A percentile compares a stretch with the other conserved stretches of the same genome.
Conservation (phyloP, 2,329 filamentous ascomycete genomes). For the Arthrinium phaeospermum region DNA sequence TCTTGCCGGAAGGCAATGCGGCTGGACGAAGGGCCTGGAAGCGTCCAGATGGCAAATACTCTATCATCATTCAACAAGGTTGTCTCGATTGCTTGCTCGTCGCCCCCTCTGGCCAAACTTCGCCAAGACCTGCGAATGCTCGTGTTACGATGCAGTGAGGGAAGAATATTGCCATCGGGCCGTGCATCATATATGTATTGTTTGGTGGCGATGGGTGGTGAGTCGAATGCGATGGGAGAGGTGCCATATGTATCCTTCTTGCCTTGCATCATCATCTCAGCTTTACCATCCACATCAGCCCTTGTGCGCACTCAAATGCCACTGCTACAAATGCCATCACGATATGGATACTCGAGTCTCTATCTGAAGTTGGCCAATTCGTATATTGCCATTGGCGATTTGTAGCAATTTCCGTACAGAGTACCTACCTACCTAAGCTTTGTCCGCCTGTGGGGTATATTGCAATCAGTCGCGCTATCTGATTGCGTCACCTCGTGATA, state of each 20-base stretch:
- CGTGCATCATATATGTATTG: slow-evolving; percentile 8
- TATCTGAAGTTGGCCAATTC: background rate
- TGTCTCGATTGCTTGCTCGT: slow-evolving; percentile 15
- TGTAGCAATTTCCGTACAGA: slow-evolving; percentile 10
- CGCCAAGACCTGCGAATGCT: slow-evolving; percentile 19
- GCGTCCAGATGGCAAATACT: slow-evolving; percentile 20
- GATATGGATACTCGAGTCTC: background rate
- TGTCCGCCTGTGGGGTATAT: background rate
- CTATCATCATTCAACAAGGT: slow-evolving; percentile 18
- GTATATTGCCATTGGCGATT: background rate
- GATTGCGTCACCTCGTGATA: slow-evolving; percentile 18
- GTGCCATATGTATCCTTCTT: background rate
- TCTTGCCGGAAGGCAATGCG: background rate
- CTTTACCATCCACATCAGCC: background rate
- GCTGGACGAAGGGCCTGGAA: slow-evolving; percentile 12
- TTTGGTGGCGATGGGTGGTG: background rate
- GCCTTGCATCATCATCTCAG: background rate
- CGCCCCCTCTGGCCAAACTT: slow-evolving; percentile 10
- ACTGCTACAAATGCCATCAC: background rate
- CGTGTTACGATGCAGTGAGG: slow-evolving; percentile 20
- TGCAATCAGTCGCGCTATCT: background rate
- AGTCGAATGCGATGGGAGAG: background rate
- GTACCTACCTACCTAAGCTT: background rate
- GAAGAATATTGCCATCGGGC: slow-evolving; percentile 14
- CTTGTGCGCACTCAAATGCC: background rate